phyloP scores from a whole-genome alignment of 2,329 filamentous ascomycete species.

The Ilyonectria mors-panacis region DNA sequence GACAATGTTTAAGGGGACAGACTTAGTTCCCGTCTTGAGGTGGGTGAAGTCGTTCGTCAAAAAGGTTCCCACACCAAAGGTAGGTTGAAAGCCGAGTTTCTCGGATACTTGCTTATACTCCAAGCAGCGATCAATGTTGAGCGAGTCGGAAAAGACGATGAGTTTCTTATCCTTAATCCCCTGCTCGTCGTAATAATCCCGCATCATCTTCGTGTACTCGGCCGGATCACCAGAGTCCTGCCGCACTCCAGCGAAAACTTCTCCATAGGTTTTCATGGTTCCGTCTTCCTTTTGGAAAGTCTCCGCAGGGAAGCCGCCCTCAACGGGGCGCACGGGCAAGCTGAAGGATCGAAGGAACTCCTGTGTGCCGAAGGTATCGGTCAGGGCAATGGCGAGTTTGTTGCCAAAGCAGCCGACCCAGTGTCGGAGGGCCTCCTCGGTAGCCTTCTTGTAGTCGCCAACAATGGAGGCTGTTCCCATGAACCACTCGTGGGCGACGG shows the following conservation, averaged over 20 bases:
- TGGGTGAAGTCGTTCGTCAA: conserved; percentile 95
- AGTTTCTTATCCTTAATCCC: conserved; percentile 86
- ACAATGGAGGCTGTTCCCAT: conserved; percentile 97
- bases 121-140: conserved; percentile 91
- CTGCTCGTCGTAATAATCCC: conserved; percentile 82
- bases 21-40: conserved; percentile 82
- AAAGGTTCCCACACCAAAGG: conserved; percentile 95
- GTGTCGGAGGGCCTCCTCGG: conserved; percentile 85
- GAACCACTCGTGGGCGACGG: conserved; percentile 97
- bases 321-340: conserved; percentile 68
- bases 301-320: conserved; percentile 59
- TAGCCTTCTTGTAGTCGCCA: conserved; percentile 86
- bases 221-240: conserved; percentile 92
- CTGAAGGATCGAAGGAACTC: conserved; percentile 90
- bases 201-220: conserved; percentile 84
- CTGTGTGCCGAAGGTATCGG: conserved; percentile 95
- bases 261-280: conserved; percentile 77
- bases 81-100: conserved; percentile 83
- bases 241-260: conserved; percentile 86
- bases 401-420: conserved; percentile 94
- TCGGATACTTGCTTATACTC: conserved; percentile 91
- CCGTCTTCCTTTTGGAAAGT: conserved; percentile 59
- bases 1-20: conserved; percentile 94
- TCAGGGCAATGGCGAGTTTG: conserved; percentile 89
- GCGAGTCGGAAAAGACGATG: conserved; percentile 95